These are phyloP conservation scores for Phytophthora megakarya DNA, from an alignment of 352 stramenopile species.

Conservation along the genomic window DNA sequence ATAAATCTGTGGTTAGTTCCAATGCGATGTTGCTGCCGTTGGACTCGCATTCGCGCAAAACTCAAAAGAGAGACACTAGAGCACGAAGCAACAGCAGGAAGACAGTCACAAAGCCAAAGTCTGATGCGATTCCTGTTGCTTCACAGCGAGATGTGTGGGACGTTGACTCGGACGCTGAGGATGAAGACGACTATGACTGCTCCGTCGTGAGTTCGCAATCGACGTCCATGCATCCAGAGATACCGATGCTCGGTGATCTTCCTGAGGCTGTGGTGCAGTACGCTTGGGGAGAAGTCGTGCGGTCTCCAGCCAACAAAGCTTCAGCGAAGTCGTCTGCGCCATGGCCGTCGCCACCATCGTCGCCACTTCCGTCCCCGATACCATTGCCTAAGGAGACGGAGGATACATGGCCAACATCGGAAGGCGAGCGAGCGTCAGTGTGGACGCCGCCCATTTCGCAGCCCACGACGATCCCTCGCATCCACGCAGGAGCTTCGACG, in stretches of 20 bases:
- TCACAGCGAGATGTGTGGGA: slow-evolving; percentile 25
- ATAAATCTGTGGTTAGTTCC: slow-evolving; percentile 7
- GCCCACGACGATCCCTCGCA: slow-evolving; percentile 30
- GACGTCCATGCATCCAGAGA: slow-evolving; percentile 10
- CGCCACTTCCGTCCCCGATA: slow-evolving; percentile 22
- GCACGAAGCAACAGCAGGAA: slow-evolving; percentile 15
- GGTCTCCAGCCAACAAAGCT: slow-evolving; percentile 23
- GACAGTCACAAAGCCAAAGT: background rate
- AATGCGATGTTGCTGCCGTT: slow-evolving; percentile 12
- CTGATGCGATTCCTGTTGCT: slow-evolving; percentile 6
- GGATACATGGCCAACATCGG: slow-evolving; percentile 15
- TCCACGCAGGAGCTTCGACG: slow-evolving; percentile 33
- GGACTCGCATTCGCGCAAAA: slow-evolving; percentile 9
- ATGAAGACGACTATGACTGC: slow-evolving; percentile 20
- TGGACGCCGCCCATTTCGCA: slow-evolving; percentile 27
- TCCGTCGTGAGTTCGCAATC: slow-evolving; percentile 20
- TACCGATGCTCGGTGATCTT: slow-evolving; percentile 20
- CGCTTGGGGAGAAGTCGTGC: slow-evolving; percentile 35
- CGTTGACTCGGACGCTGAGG: slow-evolving; percentile 27
- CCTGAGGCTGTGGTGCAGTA: slow-evolving; percentile 42
- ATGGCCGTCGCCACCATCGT: slow-evolving; percentile 34
- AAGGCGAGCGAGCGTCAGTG: slow-evolving; percentile 22
- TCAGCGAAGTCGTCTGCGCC: slow-evolving; percentile 1
- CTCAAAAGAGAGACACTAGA: slow-evolving; percentile 1
- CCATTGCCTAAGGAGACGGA: slow-evolving; percentile 21